Evolutionary conservation across 2,329 filamentous ascomycete genomes (phyloP).

Genomic region (Monosporascus sp.): DNA sequence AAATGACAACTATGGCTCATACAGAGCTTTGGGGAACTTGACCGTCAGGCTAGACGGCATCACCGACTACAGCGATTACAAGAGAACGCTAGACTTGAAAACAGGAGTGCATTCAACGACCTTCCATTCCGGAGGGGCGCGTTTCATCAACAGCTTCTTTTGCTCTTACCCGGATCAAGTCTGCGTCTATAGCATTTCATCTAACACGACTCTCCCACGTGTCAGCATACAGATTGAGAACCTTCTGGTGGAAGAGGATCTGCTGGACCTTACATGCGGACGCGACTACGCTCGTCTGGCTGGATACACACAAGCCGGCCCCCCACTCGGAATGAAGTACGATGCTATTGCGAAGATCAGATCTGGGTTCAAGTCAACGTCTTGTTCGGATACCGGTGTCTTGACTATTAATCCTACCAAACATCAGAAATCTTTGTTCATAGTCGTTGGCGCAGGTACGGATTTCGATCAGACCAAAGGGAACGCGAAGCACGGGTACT

Average conservation of each 20-base stretch:
- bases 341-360: conserved; percentile 30
- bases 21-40: conserved; percentile 41
- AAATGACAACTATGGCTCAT: conserved; percentile 37
- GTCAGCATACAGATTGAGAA: conserved; percentile 39
- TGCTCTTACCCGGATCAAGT: conserved; percentile 39
- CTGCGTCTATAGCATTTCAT: conserved; percentile 21
- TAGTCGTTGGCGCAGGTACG: conserved; percentile 40
- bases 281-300: conserved; percentile 24
- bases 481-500: conserved; percentile 34
- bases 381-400: conserved; percentile 13
- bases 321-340: conserved; percentile 39
- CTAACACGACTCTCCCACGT: conserved; percentile 27
- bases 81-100: conserved; percentile 35
- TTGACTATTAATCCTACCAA: conserved; percentile 23
- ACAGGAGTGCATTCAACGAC: conserved; percentile 33
- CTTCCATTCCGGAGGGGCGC: conserved; percentile 27
- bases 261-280: conserved; percentile 28
- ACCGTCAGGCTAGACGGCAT: conserved; percentile 32
- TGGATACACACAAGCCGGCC: conserved; percentile 33
- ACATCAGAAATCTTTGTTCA: conserved; percentile 20
- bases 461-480: conserved; percentile 47
- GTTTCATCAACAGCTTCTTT: conserved; percentile 31
- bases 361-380: conserved; percentile 7
- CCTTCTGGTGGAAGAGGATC: conserved; percentile 21
- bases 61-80: conserved; percentile 27